Evolutionary conservation across 352 stramenopile species (phyloP).

Genomic region (Globisporangium echinulatum): DNA sequence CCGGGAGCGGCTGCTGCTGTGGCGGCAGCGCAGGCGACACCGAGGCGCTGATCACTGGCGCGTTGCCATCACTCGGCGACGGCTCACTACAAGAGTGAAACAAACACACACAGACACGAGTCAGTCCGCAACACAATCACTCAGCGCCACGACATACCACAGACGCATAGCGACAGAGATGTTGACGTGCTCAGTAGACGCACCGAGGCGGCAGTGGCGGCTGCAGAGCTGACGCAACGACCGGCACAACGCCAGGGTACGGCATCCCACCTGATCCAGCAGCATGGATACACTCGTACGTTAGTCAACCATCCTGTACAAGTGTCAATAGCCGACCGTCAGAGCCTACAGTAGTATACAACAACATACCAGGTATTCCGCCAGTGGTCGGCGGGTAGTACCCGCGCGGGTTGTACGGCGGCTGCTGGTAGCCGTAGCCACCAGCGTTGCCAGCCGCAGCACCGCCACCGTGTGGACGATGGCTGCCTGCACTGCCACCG

Average conservation of each 20-base stretch:
- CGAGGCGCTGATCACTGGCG: not conserved
- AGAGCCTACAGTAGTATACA: not conserved
- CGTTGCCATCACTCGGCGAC: constrained; percentile 1
- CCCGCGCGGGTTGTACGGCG: constrained; percentile 44
- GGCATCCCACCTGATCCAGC: constrained; percentile 18
- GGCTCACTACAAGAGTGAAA: constrained; percentile 5
- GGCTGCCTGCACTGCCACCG: constrained; percentile 21
- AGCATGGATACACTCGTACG: not conserved
- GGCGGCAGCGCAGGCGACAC: constrained; percentile 1
- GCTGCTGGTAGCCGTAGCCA: constrained; percentile 47
- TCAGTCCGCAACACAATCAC: not conserved
- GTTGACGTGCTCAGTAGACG: not conserved
- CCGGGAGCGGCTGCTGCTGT: not conserved
- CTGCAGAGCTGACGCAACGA: constrained; percentile 26
- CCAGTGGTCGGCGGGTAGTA: constrained; percentile 38
- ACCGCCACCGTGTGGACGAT: constrained; percentile 11
- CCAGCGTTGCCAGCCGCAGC: constrained; percentile 10
- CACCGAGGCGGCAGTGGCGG: constrained; percentile 40
- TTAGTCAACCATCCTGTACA: too few species aligned
- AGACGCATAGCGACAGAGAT: constrained; percentile 1
- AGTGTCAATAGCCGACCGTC: too few species aligned
- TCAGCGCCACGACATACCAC: not conserved
- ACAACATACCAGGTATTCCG: constrained; percentile 20
- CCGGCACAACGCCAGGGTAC: constrained; percentile 17
- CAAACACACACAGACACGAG: too few species aligned